These are phyloP conservation scores for Aspergillus carlsbadensis DNA, from an alignment of 495 filamentous ascomycete species.

Conservation along the genomic window DNA sequence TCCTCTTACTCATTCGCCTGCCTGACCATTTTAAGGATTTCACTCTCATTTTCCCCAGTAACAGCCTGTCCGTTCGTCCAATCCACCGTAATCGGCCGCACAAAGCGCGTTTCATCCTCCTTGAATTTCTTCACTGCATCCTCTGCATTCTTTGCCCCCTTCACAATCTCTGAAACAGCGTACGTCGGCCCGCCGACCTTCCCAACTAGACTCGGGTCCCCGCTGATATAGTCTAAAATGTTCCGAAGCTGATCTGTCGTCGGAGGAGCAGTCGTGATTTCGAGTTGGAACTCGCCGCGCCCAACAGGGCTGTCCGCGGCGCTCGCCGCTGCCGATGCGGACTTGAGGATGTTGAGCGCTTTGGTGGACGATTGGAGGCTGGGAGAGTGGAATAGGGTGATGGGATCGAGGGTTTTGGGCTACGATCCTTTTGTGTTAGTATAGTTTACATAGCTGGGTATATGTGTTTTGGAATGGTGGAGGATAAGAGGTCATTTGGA, in stretches of 20 bases:
- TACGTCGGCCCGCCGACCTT: conserved; percentile 27
- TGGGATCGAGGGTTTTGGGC: conserved; percentile 83
- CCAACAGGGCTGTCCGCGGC: conserved; percentile 40
- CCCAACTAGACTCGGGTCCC: conserved; percentile 41
- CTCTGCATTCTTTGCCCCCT: conserved; percentile 64
- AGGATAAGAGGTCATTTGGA: no score
- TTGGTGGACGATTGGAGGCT: conserved; percentile 60
- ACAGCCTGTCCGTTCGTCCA: conserved; percentile 88
- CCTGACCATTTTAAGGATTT: conserved; percentile 76
- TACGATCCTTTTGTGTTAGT: conserved; percentile 30
- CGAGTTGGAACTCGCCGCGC: conserved; percentile 75
- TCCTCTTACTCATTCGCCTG: conserved; percentile 31
- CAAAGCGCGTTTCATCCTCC: conserved; percentile 58
- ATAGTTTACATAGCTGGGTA: neutral
- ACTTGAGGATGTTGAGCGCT: conserved; percentile 71
- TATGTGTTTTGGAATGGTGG: conserved; percentile 1
- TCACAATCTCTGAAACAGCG: conserved; percentile 54
- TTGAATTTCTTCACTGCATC: conserved; percentile 78
- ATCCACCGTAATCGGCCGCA: conserved; percentile 74
- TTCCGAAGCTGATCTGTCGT: conserved; percentile 81
- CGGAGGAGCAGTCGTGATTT: conserved; percentile 77
- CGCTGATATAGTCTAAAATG: conserved; percentile 82
- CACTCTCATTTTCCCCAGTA: conserved; percentile 73
- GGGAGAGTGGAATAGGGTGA: conserved; percentile 93
- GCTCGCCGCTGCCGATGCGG: conserved; percentile 60